Base-by-base conservation (phyloP, 331 rosid species). In the Prunus yedoensis region DNA sequence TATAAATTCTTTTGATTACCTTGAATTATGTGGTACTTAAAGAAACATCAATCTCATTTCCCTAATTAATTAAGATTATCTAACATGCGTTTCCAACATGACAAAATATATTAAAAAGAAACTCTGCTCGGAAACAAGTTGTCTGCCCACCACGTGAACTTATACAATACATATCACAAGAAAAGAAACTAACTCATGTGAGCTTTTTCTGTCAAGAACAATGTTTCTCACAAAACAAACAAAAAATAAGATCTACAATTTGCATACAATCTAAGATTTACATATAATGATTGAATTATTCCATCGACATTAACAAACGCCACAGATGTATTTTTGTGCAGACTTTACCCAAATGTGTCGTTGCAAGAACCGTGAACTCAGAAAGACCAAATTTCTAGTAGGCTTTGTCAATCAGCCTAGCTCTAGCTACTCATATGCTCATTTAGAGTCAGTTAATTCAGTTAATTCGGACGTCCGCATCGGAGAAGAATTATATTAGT, bases 101-200 rank as follows among this genome's bases (percentile, higher is more conserved):
- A 38, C 43, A 38, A 38, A 35, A 6, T 6, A 38, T 38, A 6
- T 1, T 38, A 6, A 38, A 38, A 38, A 38, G 43, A 38, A 20
- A 57, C 28, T 56, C 12, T 53, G 21, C n/a, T 10, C 49, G 18
- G 47, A 32, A 71, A 72, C 53, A 13, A 50, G 50, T 65, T 77
- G 74, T 60, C 80, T 77, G 74, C 82, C 82, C 85, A 77, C 63
- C 85, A 80, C 68, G 84, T 79, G 86, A 73, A 80, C 68, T 64
- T 64, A 72, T 65, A 13, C 15, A 25, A 69, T 12, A 4, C 17
- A 3, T 3, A 62, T 51, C n/a, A 28, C 8, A 52, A 50, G 15
- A 18, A n/a, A 68, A 68, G 8, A 49, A 50, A 50, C 4, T 1
- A 17, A 11, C 11, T 68, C 60, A 27, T 68, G 73, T 20, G 38